These are phyloP conservation scores for Luffa aegyptiaca DNA, from an alignment of 306 rosid species.

Conservation along the genomic window DNA sequence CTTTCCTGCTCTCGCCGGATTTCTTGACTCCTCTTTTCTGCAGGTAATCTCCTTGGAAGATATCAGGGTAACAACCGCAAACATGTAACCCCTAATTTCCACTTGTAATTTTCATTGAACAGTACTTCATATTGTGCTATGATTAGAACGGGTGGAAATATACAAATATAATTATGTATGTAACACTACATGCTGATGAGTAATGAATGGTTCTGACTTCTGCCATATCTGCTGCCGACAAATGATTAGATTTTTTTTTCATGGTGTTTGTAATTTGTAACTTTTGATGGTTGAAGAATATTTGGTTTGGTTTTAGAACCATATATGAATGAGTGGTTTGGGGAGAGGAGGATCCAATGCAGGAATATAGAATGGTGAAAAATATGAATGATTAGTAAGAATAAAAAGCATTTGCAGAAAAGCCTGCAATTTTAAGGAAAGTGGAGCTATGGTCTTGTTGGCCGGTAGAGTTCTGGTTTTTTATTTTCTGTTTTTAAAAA, in stretches of 20 bases:
- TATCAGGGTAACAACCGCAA: constrained; percentile 66
- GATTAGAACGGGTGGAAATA: background rate
- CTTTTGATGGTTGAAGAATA: background rate
- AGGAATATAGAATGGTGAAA: background rate
- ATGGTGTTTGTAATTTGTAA: background rate
- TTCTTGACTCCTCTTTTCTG: constrained; percentile 14
- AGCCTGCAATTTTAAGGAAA: background rate
- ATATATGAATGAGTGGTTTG: background rate
- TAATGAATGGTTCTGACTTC: background rate
- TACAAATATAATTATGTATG: background rate
- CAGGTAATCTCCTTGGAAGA: constrained; percentile 73
- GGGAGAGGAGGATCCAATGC: background rate
- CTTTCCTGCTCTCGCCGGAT: background rate
- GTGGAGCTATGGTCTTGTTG: background rate
- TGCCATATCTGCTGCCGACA: background rate
- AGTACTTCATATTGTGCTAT: background rate
- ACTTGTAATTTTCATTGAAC: background rate
- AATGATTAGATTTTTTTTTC: background rate
- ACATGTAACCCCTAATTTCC: constrained; percentile 33
- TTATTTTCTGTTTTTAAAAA: background rate
- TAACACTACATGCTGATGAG: background rate
- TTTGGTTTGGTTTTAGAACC: background rate
- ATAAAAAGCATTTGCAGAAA: too few relatives aligned
- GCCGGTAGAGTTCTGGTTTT: background rate
- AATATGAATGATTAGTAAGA: background rate